Conservation (phyloP, 2,329 filamentous ascomycete species). For the Pseudogymnoascus sp. region DNA sequence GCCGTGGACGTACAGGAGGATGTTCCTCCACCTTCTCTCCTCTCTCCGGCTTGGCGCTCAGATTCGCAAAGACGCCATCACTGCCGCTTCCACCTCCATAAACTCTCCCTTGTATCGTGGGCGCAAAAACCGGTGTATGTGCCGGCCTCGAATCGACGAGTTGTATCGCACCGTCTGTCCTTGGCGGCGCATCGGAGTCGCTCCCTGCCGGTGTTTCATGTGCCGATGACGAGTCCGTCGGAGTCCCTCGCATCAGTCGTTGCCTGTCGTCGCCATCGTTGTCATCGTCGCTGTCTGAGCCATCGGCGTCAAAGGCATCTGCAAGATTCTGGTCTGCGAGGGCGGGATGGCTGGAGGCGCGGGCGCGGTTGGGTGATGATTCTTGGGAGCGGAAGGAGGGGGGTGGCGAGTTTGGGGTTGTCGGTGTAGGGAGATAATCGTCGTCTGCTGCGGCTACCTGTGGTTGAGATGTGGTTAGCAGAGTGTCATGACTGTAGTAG, state of each 20-base stretch:
- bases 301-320: slow-evolving; percentile 84
- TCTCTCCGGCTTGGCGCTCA: slow-evolving; percentile 81
- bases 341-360: slow-evolving; percentile 31
- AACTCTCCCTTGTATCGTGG: slow-evolving; percentile 36
- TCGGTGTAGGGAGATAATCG: slow-evolving; percentile 33
- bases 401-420: slow-evolving; percentile 52
- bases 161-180: slow-evolving; percentile 9
- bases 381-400: slow-evolving; percentile 86
- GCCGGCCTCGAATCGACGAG: slow-evolving; percentile 22
- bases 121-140: slow-evolving; percentile 23
- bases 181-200: slow-evolving; percentile 11
- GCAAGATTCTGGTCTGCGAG: slow-evolving; percentile 73
- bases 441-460: slow-evolving; percentile 55
- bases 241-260: slow-evolving; percentile 67
- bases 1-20: slow-evolving; percentile 66
- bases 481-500: not conserved
- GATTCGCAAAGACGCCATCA: slow-evolving; percentile 93
- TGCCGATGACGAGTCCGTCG: slow-evolving; percentile 25
- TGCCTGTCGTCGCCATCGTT: slow-evolving; percentile 75
- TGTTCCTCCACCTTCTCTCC: slow-evolving; percentile 77
- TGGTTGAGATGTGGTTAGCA: slow-evolving; percentile 18
- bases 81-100: slow-evolving; percentile 71
- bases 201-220: slow-evolving; percentile 27
- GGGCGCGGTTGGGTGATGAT: slow-evolving; percentile 53
- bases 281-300: slow-evolving; percentile 63